Conservation (phyloP, 768 basidiomycete genomes). For the Phylloporus sp. region DNA sequence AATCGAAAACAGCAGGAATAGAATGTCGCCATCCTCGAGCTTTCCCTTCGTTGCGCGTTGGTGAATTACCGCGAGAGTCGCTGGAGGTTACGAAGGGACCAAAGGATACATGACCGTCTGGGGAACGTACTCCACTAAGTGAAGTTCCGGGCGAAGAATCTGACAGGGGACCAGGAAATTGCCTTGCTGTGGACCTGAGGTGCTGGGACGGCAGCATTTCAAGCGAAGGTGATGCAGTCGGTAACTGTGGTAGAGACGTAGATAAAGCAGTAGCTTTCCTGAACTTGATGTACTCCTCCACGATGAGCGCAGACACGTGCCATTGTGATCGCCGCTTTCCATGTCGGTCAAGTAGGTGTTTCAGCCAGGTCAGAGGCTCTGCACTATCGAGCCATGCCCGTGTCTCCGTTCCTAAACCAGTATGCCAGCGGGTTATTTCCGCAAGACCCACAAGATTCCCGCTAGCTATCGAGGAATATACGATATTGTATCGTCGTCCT, state of each 20-base stretch:
- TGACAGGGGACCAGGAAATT: constrained; percentile 32
- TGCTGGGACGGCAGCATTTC: constrained; percentile 10
- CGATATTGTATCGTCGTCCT: constrained; percentile 55
- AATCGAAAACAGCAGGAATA: constrained; percentile 26
- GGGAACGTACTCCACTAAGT: constrained; percentile 34
- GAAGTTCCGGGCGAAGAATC: constrained; percentile 39
- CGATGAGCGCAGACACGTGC: constrained; percentile 63
- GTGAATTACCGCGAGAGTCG: constrained; percentile 45
- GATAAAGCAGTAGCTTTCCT: constrained; percentile 26
- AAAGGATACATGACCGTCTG: constrained; percentile 52
- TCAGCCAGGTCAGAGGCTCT: constrained; percentile 73
- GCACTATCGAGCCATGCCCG: constrained; percentile 53
- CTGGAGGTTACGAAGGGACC: constrained; percentile 47
- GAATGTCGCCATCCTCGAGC: constrained; percentile 25
- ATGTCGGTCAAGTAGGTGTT: constrained; percentile 52
- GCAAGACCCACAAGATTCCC: constrained; percentile 40
- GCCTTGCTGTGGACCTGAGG: constrained; percentile 14
- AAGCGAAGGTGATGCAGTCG: constrained; percentile 12
- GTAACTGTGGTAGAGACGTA: constrained; percentile 13
- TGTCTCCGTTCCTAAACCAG: constrained; percentile 42
- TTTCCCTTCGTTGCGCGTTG: constrained; percentile 39
- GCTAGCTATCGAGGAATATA: constrained; percentile 38
- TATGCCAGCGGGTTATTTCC: constrained; percentile 57
- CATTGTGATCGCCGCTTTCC: constrained; percentile 44
- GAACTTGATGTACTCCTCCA: constrained; percentile 58